phyloP scores from a whole-genome alignment of 768 basidiomycete genomes.

The Tricholoma bakamatsutake region DNA sequence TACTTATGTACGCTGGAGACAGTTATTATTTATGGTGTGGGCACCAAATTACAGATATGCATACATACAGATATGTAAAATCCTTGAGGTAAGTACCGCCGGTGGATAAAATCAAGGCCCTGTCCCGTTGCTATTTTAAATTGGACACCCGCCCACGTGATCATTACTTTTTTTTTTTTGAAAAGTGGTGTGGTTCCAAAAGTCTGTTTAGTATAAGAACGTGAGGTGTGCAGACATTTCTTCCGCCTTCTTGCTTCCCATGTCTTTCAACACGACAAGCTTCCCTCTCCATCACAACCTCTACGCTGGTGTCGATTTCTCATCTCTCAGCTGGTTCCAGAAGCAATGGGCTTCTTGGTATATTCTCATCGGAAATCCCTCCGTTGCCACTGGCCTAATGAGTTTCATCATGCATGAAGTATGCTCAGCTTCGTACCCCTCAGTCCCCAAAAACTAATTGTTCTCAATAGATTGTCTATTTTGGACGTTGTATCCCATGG shows the following conservation, averaged over 20 bases:
- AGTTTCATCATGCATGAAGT: conserved; percentile 95
- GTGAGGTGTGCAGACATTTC: neutral
- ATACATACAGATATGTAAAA: no score
- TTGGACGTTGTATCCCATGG: conserved; percentile 93
- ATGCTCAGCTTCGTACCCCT: conserved; percentile 18
- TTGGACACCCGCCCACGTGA: no score
- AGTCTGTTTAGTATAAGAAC: neutral
- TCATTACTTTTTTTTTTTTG: neutral
- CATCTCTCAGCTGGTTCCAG: conserved; percentile 65
- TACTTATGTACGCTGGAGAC: no score
- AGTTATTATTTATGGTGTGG: no score
- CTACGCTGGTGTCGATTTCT: conserved; percentile 54
- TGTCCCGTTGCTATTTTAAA: no score
- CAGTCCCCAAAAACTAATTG: neutral
- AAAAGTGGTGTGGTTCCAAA: conserved; percentile 6
- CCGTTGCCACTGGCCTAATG: conserved; percentile 90
- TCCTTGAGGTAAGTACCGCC: no score
- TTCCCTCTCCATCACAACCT: conserved; percentile 32
- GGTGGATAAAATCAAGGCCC: no score
- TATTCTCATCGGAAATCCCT: conserved; percentile 77
- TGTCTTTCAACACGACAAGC: conserved; percentile 40
- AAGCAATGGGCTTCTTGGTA: conserved; percentile 85
- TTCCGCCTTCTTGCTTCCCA: conserved; percentile 17
- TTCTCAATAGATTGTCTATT: conserved; percentile 76
- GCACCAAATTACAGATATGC: no score